These are phyloP conservation scores for Zea luxurians DNA, from an alignment of 176 grass and related monocot genomes.

Conservation along the genomic window DNA sequence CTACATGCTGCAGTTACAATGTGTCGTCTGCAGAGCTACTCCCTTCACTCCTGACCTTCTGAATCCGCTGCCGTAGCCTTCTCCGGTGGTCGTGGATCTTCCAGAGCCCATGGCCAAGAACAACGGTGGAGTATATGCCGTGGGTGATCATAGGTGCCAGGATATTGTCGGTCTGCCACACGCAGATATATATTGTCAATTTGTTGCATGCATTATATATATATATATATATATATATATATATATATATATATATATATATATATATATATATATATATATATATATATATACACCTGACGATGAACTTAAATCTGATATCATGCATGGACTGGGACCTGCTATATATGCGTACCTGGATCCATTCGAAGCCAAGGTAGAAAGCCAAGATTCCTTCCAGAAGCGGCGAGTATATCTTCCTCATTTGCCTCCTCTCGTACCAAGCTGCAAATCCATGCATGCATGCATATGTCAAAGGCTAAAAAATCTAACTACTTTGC, in stretches of 20 bases:
- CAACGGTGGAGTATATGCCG: conserved; percentile 93
- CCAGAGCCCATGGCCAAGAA: conserved; percentile 82
- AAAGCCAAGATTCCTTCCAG: conserved; percentile 89
- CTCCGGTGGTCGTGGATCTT: conserved; percentile 93
- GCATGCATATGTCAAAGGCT: conserved; percentile 12
- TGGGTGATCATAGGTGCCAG: conserved; percentile 93
- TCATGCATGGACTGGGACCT: background rate
- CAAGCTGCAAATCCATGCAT: conserved; percentile 54
- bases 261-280: no score
- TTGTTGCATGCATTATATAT: background rate
- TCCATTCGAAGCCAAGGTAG: conserved; percentile 97
- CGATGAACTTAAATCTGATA: background rate
- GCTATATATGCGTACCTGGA: conserved; percentile 42
- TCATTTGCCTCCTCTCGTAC: conserved; percentile 91
- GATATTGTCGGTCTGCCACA: conserved; percentile 76
- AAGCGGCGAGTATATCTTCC: conserved; percentile 95
- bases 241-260: no score
- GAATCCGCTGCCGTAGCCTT: conserved; percentile 65
- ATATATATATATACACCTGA: no score
- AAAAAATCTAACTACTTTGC: background rate
- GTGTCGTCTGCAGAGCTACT: conserved; percentile 15
- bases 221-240: no score
- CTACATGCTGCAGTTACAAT: conserved; percentile 19
- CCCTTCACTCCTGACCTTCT: conserved; percentile 55
- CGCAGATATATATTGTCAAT: background rate